Evolutionary conservation across 2,329 filamentous ascomycete species (phyloP), one percentile per base, ranked within the genome.

Genomic region (Lithohypha guttulata): DNA sequence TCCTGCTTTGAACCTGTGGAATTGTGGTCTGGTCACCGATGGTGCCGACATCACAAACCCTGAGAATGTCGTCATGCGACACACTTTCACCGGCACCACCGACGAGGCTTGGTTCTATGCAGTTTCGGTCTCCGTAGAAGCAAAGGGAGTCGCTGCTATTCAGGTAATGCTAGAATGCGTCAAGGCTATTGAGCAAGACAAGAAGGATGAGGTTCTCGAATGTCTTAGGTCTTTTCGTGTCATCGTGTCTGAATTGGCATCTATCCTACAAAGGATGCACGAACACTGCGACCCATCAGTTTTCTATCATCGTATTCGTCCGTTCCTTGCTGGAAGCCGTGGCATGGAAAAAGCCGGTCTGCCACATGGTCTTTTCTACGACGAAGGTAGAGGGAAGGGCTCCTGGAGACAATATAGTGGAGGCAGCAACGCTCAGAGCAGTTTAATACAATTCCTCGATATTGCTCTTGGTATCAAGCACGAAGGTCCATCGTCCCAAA

Each of bases 371-470:
- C 63, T 73, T 2, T 71, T 69, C 46, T 73, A 71, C 45, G 68
- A 71, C 38, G 55, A 65, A 26, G 69, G 68, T 3, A 49, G 66
- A 6, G 66, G 64, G 0, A 58, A 60, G 25, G 68, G 67, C 1
- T 53, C 63, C 9, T 73, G 68, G 68, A 58, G 59, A 14, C 64
- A 68, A 34, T 67, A 70, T 42, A 64, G 67, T 21, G 70, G 70
- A 2, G 70, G 70, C 1, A 72, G 69, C 45, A 73, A 73, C 47
- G 70, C 66, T 0, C 70, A 73, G 47, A 71, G 68, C 52, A 71
- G 69, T 0, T 45, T 73, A 31, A 61, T 73, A 2, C 70, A 73
- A 34, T 66, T 71, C 14, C 68, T 71, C 42, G 70, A 73, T 45
- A 66, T 69, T 5, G 64, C 67, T 2, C 59, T 73, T 2, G 68